These are phyloP conservation scores for Gossypioides kirkii DNA, from an alignment of 345 rosid genomes.

Conservation along the genomic window DNA sequence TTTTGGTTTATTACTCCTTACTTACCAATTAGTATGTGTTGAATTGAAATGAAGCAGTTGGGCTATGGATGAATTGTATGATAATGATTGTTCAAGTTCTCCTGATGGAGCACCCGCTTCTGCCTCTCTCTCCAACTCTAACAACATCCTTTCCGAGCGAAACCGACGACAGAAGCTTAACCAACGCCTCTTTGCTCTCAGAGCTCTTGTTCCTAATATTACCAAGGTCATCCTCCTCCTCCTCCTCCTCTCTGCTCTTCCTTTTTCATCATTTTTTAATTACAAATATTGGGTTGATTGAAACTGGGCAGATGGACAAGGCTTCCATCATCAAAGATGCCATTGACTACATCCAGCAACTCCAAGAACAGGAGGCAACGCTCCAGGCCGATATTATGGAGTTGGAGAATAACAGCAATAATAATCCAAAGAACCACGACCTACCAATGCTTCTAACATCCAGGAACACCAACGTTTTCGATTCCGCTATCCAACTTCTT, in stretches of 20 bases:
- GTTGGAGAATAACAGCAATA: conserved; percentile 34
- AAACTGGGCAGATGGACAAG: conserved; percentile 72
- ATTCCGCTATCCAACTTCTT: conserved; percentile 59
- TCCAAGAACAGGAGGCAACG: conserved; percentile 69
- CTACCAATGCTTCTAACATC: conserved; percentile 47
- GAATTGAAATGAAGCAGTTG: conserved; percentile 28
- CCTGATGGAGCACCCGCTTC: conserved; percentile 81
- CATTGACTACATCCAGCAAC: conserved; percentile 73
- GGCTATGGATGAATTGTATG: conserved; percentile 51
- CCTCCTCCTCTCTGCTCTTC: background rate
- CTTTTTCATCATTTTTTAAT: background rate
- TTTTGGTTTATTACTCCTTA: background rate
- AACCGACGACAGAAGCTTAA: conserved; percentile 87
- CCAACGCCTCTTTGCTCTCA: conserved; percentile 80
- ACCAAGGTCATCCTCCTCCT: conserved; percentile 37
- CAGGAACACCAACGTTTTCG: conserved; percentile 37
- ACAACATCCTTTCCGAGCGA: conserved; percentile 85
- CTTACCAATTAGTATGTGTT: too few species aligned
- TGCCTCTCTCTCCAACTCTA: conserved; percentile 45
- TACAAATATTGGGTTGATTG: background rate
- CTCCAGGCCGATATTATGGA: conserved; percentile 64
- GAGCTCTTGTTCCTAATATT: conserved; percentile 93
- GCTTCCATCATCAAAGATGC: conserved; percentile 96
- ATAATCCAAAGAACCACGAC: background rate
- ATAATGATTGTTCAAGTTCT: conserved; percentile 84